A percentile compares a stretch with the other conserved stretches of the same genome.
These are phyloP conservation scores for Sporothrix humicola DNA, from an alignment of 2,329 filamentous ascomycete species.

Conservation along the genomic window DNA sequence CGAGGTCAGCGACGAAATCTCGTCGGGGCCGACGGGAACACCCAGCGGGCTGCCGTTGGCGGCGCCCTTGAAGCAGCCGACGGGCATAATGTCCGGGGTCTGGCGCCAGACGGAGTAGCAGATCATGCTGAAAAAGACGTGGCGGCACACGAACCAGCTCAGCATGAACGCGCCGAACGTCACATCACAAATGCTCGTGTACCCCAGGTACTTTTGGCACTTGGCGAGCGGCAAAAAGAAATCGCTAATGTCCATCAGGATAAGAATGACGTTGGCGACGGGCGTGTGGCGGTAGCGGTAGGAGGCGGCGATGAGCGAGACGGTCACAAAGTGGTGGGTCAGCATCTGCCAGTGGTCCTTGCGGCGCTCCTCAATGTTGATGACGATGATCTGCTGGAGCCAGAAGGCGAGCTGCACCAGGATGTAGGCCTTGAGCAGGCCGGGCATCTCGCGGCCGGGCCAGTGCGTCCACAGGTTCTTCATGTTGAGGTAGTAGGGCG, in stretches of 20 bases:
- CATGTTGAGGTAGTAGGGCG: constrained; percentile 78
- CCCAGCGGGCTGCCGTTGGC: constrained; percentile 49
- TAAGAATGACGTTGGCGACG: constrained; percentile 85
- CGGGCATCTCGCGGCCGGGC: constrained; percentile 76
- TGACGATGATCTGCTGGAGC: constrained; percentile 91
- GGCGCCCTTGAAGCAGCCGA: constrained; percentile 74
- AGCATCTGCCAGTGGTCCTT: constrained; percentile 98
- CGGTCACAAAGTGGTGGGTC: constrained; percentile 90
- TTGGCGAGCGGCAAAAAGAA: constrained; percentile 86
- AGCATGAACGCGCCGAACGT: constrained; percentile 86
- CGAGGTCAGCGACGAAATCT: constrained; percentile 29
- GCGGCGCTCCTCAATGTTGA: constrained; percentile 90
- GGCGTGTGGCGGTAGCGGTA: constrained; percentile 88
- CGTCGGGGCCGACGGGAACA: constrained; percentile 24
- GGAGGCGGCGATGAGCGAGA: constrained; percentile 75
- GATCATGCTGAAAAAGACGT: constrained; percentile 77
- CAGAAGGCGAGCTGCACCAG: constrained; percentile 90
- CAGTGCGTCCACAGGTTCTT: constrained; percentile 82
- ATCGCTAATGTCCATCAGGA: constrained; percentile 93
- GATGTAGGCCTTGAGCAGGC: constrained; percentile 85
- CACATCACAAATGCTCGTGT: constrained; percentile 75
- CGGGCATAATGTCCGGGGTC: constrained; percentile 64
- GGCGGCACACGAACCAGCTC: constrained; percentile 82
- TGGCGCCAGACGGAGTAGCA: constrained; percentile 82
- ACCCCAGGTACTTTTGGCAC: constrained; percentile 87